A percentile compares a stretch with the other conserved stretches of the same genome.
Conservation (phyloP, 495 filamentous ascomycete species). For the Platismatia glauca region DNA sequence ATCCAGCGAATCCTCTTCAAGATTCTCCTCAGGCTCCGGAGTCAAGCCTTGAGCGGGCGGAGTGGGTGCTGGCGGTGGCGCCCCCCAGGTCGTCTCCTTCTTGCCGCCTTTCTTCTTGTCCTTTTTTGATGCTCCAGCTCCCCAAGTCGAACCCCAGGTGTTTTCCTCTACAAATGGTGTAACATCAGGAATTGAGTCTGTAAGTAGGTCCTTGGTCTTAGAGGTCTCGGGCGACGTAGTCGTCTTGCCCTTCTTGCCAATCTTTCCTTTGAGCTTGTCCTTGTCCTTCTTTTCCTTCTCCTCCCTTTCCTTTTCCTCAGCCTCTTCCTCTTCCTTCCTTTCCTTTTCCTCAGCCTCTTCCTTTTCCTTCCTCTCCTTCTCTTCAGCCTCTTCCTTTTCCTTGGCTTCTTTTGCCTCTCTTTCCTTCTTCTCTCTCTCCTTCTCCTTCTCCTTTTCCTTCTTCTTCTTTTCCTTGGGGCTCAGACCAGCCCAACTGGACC, state of each 20-base stretch:
- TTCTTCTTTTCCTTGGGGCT: slow-evolving; percentile 13
- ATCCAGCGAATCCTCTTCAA: slow-evolving; percentile 26
- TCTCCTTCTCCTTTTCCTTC: slow-evolving; percentile 12
- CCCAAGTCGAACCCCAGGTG: slow-evolving; percentile 20
- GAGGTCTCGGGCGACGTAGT: slow-evolving; percentile 14
- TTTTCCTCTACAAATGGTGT: slow-evolving; percentile 12
- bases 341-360: slow-evolving; percentile 19
- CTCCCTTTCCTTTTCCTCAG: slow-evolving; percentile 17
- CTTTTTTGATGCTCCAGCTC: slow-evolving; percentile 20
- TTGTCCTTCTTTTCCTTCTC: slow-evolving; percentile 22
- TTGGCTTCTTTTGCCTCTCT: no score
- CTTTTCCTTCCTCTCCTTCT: slow-evolving; percentile 20
- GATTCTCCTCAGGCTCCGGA: slow-evolving; percentile 35
- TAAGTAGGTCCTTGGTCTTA: slow-evolving; percentile 23
- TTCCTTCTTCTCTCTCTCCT: slow-evolving; percentile 12
- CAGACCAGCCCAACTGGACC: slow-evolving; percentile 8
- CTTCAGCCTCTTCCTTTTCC: slow-evolving; percentile 21
- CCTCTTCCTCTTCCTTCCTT: slow-evolving; percentile 14
- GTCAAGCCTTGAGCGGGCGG: slow-evolving; percentile 41
- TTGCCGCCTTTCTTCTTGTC: slow-evolving; percentile 36
- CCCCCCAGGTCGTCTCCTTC: slow-evolving; percentile 33
- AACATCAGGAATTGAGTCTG: slow-evolving; percentile 22
- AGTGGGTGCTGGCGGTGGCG: slow-evolving; percentile 43
- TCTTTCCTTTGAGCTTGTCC: slow-evolving; percentile 27
- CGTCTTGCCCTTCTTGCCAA: slow-evolving; percentile 25